Conservation (phyloP, 495 filamentous ascomycete species). For the Podospora fimiseda region DNA sequence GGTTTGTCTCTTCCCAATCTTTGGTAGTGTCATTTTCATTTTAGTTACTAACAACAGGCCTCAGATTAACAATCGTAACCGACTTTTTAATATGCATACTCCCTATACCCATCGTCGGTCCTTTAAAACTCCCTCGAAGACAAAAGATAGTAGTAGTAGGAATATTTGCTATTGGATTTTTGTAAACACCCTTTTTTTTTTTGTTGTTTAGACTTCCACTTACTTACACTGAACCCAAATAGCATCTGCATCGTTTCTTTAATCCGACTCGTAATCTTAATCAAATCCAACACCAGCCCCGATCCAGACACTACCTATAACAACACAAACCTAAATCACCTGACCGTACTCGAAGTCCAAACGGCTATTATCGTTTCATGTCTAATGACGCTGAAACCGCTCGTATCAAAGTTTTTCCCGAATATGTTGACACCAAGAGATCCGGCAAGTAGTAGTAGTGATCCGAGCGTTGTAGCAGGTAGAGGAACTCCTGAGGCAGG, state of each 20-base stretch:
- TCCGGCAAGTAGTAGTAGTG: background rate
- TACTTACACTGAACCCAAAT: background rate
- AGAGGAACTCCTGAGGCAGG: constrained; percentile 2
- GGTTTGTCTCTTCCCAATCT: constrained; percentile 6
- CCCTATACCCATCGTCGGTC: constrained; percentile 31
- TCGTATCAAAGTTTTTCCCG: constrained; percentile 16
- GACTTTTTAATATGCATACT: constrained; percentile 41
- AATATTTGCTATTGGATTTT: constrained; percentile 33
- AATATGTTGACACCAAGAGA: constrained; percentile 5
- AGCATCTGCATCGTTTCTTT: constrained; percentile 26
- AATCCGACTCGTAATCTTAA: constrained; percentile 20
- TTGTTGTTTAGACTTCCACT: background rate
- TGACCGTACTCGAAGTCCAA: constrained; percentile 23
- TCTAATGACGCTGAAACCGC: constrained; percentile 26
- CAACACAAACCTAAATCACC: constrained; percentile 11
- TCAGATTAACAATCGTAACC: constrained; percentile 39
- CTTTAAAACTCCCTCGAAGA: constrained; percentile 27
- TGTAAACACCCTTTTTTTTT: constrained; percentile 22
- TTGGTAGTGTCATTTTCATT: background rate
- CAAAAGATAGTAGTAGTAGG: constrained; percentile 32
- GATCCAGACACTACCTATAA: constrained; percentile 20
- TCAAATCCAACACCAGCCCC: background rate
- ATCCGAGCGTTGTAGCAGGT: background rate
- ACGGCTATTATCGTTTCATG: constrained; percentile 22
- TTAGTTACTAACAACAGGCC: background rate